Conservation (phyloP, 2,329 filamentous ascomycete species). For the Aureobasidium sp. region DNA sequence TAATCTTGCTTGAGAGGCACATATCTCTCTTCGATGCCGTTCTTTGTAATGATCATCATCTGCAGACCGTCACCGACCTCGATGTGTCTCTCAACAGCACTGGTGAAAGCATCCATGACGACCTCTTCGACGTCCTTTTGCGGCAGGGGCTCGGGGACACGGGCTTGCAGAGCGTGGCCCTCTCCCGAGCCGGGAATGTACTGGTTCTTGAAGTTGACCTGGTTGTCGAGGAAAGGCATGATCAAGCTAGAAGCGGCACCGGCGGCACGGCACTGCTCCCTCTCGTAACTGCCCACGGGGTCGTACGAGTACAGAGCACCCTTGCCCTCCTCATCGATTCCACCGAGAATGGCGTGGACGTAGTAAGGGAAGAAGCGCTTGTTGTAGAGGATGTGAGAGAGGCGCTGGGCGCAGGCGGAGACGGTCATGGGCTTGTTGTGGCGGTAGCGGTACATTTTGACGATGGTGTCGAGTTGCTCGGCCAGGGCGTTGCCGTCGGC, state of each 20-base stretch:
- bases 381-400: slow-evolving; percentile 90
- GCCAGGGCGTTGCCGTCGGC: slow-evolving; percentile 90
- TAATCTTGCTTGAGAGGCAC: slow-evolving; percentile 83
- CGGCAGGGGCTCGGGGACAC: slow-evolving; percentile 59
- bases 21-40: slow-evolving; percentile 81
- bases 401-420: slow-evolving; percentile 85
- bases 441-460: slow-evolving; percentile 98
- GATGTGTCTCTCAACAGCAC: slow-evolving; percentile 91
- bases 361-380: slow-evolving; percentile 99
- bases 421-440: slow-evolving; percentile 95
- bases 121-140: slow-evolving; percentile 69
- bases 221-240: slow-evolving; percentile 98
- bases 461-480: slow-evolving; percentile 85
- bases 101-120: slow-evolving; percentile 96
- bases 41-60: slow-evolving; percentile 83
- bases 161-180: slow-evolving; percentile 70
- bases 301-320: slow-evolving; percentile 97
- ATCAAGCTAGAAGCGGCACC: slow-evolving; percentile 81
- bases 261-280: slow-evolving; percentile 89
- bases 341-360: slow-evolving; percentile 85
- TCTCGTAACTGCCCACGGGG: slow-evolving; percentile 93
- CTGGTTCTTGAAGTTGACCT: slow-evolving; percentile 99
- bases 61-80: slow-evolving; percentile 96
- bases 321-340: slow-evolving; percentile 86
- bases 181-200: slow-evolving; percentile 79